phyloP scores from a whole-genome alignment of 2,329 filamentous ascomycete species.

The Aspergillus aculeatinus region DNA sequence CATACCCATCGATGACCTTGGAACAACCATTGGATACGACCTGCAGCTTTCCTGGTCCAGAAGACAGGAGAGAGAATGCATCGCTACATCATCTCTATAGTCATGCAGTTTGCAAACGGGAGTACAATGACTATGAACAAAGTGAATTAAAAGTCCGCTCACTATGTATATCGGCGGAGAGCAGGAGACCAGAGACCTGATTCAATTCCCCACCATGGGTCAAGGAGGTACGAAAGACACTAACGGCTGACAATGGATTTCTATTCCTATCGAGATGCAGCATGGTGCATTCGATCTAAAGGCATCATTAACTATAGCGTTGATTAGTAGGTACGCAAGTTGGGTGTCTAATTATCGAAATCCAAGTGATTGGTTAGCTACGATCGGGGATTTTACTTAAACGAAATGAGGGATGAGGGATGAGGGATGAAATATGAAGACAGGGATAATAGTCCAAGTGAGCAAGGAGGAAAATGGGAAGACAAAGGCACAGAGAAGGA shows the following conservation, averaged over 20 bases:
- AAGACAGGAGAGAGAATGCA: neutral
- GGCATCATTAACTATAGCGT: neutral
- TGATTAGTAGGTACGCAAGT: neutral
- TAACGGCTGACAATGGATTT: neutral
- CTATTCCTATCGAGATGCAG: constrained; percentile 1
- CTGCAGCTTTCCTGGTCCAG: too few relatives aligned
- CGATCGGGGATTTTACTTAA: neutral
- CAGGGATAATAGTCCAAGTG: neutral
- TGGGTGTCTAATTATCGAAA: too few relatives aligned
- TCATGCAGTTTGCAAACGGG: neutral
- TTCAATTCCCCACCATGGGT: neutral
- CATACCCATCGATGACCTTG: too few relatives aligned
- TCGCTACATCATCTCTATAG: neutral
- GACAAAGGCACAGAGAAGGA: too few relatives aligned
- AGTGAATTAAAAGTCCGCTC: neutral
- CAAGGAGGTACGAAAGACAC: neutral
- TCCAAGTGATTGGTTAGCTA: neutral
- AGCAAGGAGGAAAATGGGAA: neutral
- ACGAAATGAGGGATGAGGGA: neutral
- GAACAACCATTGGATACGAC: too few relatives aligned
- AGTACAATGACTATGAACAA: neutral
- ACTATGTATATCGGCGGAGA: neutral
- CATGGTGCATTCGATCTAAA: neutral
- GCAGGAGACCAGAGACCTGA: neutral
- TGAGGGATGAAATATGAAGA: neutral